A percentile compares a stretch with the other conserved stretches of the same genome.
phyloP scores from a whole-genome alignment of 1,284 basidiomycete genomes.

The Puccinia hordei region DNA sequence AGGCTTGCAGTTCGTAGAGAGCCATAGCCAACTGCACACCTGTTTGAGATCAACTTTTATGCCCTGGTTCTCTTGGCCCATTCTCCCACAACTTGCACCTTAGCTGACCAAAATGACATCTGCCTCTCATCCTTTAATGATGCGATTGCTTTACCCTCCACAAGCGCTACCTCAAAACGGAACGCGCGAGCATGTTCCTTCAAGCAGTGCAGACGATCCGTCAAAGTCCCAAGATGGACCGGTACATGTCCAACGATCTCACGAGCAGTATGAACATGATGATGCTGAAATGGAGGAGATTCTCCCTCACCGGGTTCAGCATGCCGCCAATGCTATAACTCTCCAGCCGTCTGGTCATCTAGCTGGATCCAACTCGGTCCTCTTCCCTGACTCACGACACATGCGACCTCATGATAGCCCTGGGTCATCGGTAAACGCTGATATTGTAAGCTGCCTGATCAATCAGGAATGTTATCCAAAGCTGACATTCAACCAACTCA shows the following conservation, averaged over 20 bases:
- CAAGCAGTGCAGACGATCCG: neutral
- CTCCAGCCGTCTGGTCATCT: neutral
- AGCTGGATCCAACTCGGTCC: slow-evolving; percentile 47
- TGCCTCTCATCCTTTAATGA: neutral
- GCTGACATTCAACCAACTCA: no score
- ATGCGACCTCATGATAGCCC: slow-evolving; percentile 4
- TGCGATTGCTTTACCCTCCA: neutral
- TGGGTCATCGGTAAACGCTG: slow-evolving; percentile 29
- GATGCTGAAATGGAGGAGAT: slow-evolving; percentile 45
- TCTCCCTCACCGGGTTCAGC: slow-evolving; percentile 1
- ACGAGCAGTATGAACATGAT: slow-evolving; percentile 1
- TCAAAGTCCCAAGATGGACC: neutral
- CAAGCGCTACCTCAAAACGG: neutral
- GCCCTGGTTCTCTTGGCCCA: neutral
- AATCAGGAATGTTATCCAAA: neutral
- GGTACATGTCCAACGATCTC: slow-evolving; percentile 29
- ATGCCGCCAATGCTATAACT: neutral
- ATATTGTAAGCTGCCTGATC: slow-evolving; percentile 6
- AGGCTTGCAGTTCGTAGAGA: neutral
- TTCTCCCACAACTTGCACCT: neutral
- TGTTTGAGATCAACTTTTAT: neutral
- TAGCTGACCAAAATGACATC: slow-evolving; percentile 6
- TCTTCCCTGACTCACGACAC: slow-evolving; percentile 39
- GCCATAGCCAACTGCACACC: neutral
- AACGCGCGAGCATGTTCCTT: neutral